A percentile compares a stretch with the other conserved stretches of the same genome.
Conservation (phyloP, 2,329 filamentous ascomycete species). For the Beauveria sp. region DNA sequence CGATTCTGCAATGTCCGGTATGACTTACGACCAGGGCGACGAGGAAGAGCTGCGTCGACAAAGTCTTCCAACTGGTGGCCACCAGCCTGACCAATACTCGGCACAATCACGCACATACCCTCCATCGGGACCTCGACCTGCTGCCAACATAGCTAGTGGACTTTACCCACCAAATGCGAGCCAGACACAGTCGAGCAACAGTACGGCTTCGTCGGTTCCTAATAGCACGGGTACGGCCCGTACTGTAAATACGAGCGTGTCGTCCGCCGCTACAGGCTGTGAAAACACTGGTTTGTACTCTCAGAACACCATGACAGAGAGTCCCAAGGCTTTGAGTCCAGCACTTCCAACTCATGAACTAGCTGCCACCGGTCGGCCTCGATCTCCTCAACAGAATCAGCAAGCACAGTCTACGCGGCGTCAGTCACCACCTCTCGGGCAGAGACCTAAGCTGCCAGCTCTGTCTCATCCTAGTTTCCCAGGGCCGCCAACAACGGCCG, state of each 20-base stretch:
- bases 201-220: conserved; percentile 39
- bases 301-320: conserved; percentile 72
- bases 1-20: conserved; percentile 49
- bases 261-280: conserved; percentile 38
- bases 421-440: conserved; percentile 41
- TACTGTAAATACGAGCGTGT: conserved; percentile 42
- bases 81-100: conserved; percentile 40
- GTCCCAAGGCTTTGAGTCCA: conserved; percentile 77
- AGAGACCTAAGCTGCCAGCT: conserved; percentile 31
- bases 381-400: conserved; percentile 59
- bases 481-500: conserved; percentile 20
- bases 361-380: conserved; percentile 43
- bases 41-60: conserved; percentile 58
- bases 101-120: conserved; percentile 74
- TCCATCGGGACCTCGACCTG: conserved; percentile 50
- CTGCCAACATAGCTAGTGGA: conserved; percentile 33
- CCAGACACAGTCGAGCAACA: conserved; percentile 44
- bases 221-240: conserved; percentile 35
- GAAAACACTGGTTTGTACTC: conserved; percentile 56
- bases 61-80: conserved; percentile 58
- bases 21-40: conserved; percentile 49
- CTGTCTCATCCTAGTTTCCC: conserved; percentile 30
- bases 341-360: conserved; percentile 46
- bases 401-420: conserved; percentile 52
- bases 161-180: conserved; percentile 51